Percentiles rank a stretch among this genome's conserved stretches.
phyloP scores from a whole-genome alignment of 768 basidiomycete genomes.

The Leccinum barrowsii region DNA sequence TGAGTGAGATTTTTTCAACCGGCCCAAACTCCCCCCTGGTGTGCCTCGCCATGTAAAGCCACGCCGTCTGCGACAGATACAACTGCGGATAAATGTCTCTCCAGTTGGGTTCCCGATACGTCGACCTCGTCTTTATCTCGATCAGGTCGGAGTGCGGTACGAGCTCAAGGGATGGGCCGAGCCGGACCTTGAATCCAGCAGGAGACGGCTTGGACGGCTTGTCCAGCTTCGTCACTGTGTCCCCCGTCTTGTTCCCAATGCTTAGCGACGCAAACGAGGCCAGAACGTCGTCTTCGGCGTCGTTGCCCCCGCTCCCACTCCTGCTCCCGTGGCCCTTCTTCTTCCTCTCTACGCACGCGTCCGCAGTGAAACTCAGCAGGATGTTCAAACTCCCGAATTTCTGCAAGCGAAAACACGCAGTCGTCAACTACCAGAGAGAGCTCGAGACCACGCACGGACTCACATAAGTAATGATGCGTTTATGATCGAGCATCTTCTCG shows the following conservation, averaged over 20 bases:
- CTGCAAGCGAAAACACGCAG: slow-evolving; percentile 29
- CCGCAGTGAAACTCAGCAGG: slow-evolving; percentile 59
- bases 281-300: slow-evolving; percentile 26
- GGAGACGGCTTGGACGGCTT: background rate
- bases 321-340: background rate
- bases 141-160: slow-evolving; percentile 36
- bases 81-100: slow-evolving; percentile 61
- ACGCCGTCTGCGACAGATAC: slow-evolving; percentile 63
- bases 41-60: slow-evolving; percentile 60
- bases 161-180: slow-evolving; percentile 24
- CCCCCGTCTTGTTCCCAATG: slow-evolving; percentile 6
- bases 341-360: slow-evolving; percentile 32
- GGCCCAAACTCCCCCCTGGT: slow-evolving; percentile 47
- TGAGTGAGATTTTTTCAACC: slow-evolving; percentile 45
- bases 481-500: slow-evolving; percentile 51
- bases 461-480: slow-evolving; percentile 63
- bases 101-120: slow-evolving; percentile 46
- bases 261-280: slow-evolving; percentile 25
- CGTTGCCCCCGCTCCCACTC: background rate
- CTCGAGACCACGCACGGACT: slow-evolving; percentile 20
- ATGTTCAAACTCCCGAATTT: slow-evolving; percentile 55
- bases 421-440: background rate
- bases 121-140: slow-evolving; percentile 35
- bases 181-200: slow-evolving; percentile 17
- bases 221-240: background rate